phyloP scores from a whole-genome alignment of 352 stramenopile species.

The Phytophthora citrophthora region DNA sequence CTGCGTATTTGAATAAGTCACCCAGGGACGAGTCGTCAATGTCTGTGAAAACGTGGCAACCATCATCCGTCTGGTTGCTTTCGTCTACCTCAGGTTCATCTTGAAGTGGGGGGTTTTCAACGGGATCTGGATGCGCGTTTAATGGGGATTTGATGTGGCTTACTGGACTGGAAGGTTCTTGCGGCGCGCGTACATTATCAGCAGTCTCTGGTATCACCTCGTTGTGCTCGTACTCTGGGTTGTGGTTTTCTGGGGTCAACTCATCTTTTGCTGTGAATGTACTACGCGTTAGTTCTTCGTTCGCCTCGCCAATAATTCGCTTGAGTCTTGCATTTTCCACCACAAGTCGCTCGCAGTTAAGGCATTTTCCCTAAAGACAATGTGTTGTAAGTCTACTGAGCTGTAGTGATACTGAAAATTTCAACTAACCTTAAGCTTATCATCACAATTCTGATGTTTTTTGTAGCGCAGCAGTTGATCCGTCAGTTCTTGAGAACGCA shows the following conservation, averaged over 20 bases:
- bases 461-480: constrained; percentile 42
- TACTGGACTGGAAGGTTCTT: neutral
- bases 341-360: constrained; percentile 27
- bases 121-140: neutral
- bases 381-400: too few species aligned
- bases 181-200: neutral
- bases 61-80: constrained; percentile 44
- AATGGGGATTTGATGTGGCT: neutral
- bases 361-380: constrained; percentile 5
- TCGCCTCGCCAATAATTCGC: constrained; percentile 6
- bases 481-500: constrained; percentile 37
- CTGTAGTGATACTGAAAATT: too few species aligned
- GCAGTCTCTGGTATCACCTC: neutral
- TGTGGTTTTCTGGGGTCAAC: constrained; percentile 13
- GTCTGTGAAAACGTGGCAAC: constrained; percentile 34
- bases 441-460: constrained; percentile 11
- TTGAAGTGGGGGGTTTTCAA: constrained; percentile 1
- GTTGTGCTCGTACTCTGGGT: constrained; percentile 16
- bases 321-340: constrained; percentile 18
- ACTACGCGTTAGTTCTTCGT: neutral
- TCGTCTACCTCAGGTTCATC: constrained; percentile 16
- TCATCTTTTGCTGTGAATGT: constrained; percentile 13
- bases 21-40: constrained; percentile 57
- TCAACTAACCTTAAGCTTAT: constrained; percentile 7
- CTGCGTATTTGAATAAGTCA: constrained; percentile 74